These are phyloP conservation scores for Solanum rostratum DNA, from an alignment of 257 asterid genomes.

Conservation along the genomic window DNA sequence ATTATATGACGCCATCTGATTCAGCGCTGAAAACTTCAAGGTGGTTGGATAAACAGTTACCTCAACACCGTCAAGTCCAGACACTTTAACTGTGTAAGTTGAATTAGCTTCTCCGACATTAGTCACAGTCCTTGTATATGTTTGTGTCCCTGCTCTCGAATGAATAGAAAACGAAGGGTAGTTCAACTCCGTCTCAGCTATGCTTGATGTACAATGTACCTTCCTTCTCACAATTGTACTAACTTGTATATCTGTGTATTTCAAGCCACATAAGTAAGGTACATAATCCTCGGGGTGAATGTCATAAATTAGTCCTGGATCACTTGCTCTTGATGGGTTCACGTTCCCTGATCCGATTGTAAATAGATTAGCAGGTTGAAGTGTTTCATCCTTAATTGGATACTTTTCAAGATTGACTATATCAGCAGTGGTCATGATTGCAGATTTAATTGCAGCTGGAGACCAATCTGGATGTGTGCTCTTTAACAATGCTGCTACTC, in stretches of 20 bases:
- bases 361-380: background rate
- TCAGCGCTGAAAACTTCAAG: background rate
- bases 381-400: background rate
- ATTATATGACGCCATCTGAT: background rate
- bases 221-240: background rate
- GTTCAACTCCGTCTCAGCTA: conserved; percentile 20
- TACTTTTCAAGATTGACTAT: background rate
- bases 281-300: conserved; percentile 17
- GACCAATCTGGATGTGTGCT: conserved; percentile 1
- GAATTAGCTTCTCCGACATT: conserved; percentile 10
- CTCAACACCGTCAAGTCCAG: background rate
- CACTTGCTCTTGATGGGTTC: conserved; percentile 12
- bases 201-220: conserved; percentile 9
- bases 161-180: conserved; percentile 20
- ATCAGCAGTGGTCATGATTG: conserved; percentile 4
- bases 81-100: background rate
- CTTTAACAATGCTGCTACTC: conserved; percentile 1
- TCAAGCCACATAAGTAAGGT: conserved; percentile 21
- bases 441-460: background rate
- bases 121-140: background rate
- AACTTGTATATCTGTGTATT: conserved; percentile 16
- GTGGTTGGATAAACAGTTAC: background rate
- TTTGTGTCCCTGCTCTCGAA: background rate
- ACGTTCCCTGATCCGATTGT: conserved; percentile 19
- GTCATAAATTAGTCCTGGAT: conserved; percentile 24